Conservation (phyloP, 768 basidiomycete species). For the Collybiopsis confluens region DNA sequence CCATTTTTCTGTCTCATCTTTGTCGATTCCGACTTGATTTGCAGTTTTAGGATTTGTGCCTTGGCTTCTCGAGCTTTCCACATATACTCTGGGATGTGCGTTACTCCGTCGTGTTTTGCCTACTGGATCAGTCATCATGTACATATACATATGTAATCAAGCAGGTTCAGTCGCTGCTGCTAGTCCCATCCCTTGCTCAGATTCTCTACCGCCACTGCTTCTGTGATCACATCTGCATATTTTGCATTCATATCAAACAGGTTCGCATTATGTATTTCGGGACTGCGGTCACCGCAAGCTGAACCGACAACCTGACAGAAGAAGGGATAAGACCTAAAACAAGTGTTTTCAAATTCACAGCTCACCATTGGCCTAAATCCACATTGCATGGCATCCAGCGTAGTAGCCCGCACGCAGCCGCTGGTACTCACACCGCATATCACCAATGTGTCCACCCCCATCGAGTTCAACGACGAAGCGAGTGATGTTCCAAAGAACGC, state of each 20-base stretch:
- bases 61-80: no score
- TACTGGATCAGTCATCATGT: no score
- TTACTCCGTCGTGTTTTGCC: no score
- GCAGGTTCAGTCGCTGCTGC: no score
- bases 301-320: slow-evolving; percentile 8
- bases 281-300: slow-evolving; percentile 11
- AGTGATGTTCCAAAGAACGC: slow-evolving; percentile 12
- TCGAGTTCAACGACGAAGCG: background rate
- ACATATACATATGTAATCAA: no score
- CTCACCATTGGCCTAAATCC: slow-evolving; percentile 12
- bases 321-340: background rate
- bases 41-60: background rate
- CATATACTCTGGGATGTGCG: no score
- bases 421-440: slow-evolving; percentile 13
- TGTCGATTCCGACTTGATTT: background rate
- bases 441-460: slow-evolving; percentile 10
- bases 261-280: slow-evolving; percentile 11
- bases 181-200: slow-evolving; percentile 9
- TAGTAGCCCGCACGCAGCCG: slow-evolving; percentile 10
- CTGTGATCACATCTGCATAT: slow-evolving; percentile 8
- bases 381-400: slow-evolving; percentile 12
- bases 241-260: slow-evolving; percentile 12
- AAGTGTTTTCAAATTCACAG: no score
- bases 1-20: background rate
- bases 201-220: slow-evolving; percentile 7